A percentile compares a stretch with the other conserved stretches of the same genome.
phyloP scores from a whole-genome alignment of 1,139 yeast species.

The Meyerozyma sp. region DNA sequence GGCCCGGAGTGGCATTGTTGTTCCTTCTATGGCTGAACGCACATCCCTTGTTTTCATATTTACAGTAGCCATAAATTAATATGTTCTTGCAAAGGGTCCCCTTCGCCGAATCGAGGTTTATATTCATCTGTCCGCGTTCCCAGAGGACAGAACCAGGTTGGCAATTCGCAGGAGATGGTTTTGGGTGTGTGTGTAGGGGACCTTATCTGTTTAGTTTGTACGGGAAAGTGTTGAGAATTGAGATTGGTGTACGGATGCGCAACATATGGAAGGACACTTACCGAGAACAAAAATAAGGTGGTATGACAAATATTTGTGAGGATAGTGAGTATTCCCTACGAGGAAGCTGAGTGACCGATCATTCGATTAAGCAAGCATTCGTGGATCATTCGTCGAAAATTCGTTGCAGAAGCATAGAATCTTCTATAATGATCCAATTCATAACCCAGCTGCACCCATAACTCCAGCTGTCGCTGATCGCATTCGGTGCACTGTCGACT shows the following conservation, averaged over 20 bases:
- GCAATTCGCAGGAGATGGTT: no score
- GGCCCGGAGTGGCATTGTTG: conserved; percentile 7
- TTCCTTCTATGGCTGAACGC: conserved; percentile 62
- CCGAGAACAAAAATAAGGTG: not conserved
- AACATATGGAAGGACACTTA: not conserved
- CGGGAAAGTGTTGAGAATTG: no score
- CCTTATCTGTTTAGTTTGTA: no score
- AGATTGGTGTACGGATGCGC: not conserved
- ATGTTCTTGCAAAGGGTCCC: conserved; percentile 84
- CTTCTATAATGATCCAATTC: no score
- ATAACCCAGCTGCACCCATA: no score
- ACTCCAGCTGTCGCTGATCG: no score
- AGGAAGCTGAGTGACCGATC: not conserved
- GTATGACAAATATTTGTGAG: not conserved
- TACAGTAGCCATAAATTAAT: conserved; percentile 83
- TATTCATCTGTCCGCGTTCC: conserved; percentile 24
- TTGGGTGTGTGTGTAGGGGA: no score
- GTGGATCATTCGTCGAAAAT: no score
- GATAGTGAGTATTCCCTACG: not conserved
- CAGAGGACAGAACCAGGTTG: not conserved
- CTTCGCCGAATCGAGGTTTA: conserved; percentile 53
- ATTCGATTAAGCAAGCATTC: no score
- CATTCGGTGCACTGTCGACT: no score
- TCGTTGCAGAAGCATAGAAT: no score
- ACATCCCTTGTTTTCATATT: conserved; percentile 85